Base-by-base conservation (phyloP, 2,329 filamentous ascomycete genomes). In the Teratosphaeria viscida region DNA sequence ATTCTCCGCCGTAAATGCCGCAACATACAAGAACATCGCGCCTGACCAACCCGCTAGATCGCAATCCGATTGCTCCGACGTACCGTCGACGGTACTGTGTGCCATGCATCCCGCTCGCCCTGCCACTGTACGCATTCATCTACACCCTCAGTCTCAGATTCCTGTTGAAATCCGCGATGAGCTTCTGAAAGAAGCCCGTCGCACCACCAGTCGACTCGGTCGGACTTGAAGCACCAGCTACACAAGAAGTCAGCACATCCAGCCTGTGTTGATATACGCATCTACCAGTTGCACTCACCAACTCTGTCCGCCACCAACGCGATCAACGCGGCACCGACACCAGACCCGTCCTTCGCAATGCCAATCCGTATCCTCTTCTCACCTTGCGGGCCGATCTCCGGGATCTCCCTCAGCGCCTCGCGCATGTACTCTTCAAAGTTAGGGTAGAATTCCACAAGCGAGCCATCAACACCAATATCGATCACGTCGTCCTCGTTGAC, bases 311-410 rank as follows among this genome's bases (percentile, higher is more conserved):
- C 92, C 32, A 96, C 89, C 56, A 96, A 82, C 57, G 94, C 94
- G 75, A 97, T 97, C 67, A 99, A 78, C 49, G 94, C 94, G 2
- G 94, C 94, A 57, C 94, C 94, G n/a, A 96, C 89, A 63, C 90
- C 94, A 64, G 89, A 94, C 55, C 94, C 94, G 72, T 99, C 94
- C 80, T 96, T 96, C 63, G 94, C 94, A 70, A 97, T 94, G 26
- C 92, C 94, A 69, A 99, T 96, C 60, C 90, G 83, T 65, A 99
- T 89, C 75, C 86, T 89, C 76, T 89, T 87, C 65, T 95, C 91
- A 11, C 92, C 91, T 60, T 82, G 78, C 54, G 80, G 77, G 4
- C 92, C 92, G 67, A 97, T 88, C 62, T 87, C 85, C 16, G 90
- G 82, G 57, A 96, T 85, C 59, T 84, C 85, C 56, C 85, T 78